Evolutionary conservation across 2,329 filamentous ascomycete genomes (phyloP).

Genomic region (Botrytis elliptica): DNA sequence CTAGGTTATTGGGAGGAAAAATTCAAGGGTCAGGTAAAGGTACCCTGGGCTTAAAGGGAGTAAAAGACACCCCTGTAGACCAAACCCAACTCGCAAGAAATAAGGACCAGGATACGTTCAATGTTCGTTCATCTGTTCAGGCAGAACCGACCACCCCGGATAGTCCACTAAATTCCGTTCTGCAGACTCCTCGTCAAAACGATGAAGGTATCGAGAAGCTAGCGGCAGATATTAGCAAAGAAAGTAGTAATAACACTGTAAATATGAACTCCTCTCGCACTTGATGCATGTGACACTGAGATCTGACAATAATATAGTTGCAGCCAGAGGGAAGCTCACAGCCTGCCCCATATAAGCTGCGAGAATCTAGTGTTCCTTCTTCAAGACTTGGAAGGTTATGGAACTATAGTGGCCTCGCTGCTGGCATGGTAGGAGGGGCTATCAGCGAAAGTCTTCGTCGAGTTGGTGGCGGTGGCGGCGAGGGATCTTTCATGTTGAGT

Average conservation of each 20-base stretch:
- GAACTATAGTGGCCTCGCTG: constrained; percentile 92
- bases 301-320: constrained; percentile 45
- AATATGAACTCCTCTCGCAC: background rate
- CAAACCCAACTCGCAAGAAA: constrained; percentile 33
- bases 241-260: constrained; percentile 39
- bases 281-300: constrained; percentile 41
- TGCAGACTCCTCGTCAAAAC: constrained; percentile 25
- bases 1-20: constrained; percentile 53
- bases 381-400: constrained; percentile 83
- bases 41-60: constrained; percentile 39
- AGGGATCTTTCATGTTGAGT: constrained; percentile 82
- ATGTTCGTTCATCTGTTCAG: constrained; percentile 28
- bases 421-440: constrained; percentile 92
- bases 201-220: constrained; percentile 46
- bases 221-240: constrained; percentile 45
- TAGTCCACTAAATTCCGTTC: background rate
- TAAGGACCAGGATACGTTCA: constrained; percentile 42
- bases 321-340: constrained; percentile 31
- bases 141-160: constrained; percentile 22
- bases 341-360: constrained; percentile 61
- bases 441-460: constrained; percentile 82
- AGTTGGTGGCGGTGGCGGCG: constrained; percentile 65
- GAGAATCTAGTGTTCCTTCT: constrained; percentile 87
- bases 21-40: constrained; percentile 29
- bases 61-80: constrained; percentile 40